Base-by-base conservation (phyloP, 352 stramenopile genomes). In the Phytophthora gonapodyides region DNA sequence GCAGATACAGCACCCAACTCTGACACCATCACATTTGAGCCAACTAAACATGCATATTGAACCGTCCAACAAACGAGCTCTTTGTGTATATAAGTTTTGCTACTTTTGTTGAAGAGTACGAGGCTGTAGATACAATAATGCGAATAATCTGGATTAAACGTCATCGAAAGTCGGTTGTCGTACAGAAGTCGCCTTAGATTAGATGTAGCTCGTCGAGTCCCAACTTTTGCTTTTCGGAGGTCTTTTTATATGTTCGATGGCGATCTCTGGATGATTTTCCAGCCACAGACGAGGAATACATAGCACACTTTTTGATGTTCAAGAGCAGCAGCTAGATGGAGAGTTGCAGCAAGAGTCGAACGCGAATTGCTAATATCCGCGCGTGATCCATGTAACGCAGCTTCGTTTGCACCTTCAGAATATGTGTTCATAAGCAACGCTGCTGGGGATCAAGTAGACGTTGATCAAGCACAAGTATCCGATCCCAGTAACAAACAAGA, bases 191-290 rank as follows among this genome's bases (percentile, higher is more conserved):
- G 6, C 42, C 42, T 10, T 35, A 1, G 19, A 49, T 49, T 1
- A 1, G 10, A 36, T 24, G 19, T 10, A 24, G 34, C 19, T n/a
- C 19, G 5, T 11, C 10, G 11, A 49, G 37, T 16, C 19, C 42
- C 12, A 35, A 49, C 21, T 49, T 49, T 35, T 49, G 42, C 37
- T 49, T 35, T 35, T 34, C 42, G 7, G 42, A 49, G 5, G 8
- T 35, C 1, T 47, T 47, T 30, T 33, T 49, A 9, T 35, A 49
- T 13, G 42, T 49, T 6, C 42, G 21, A 17, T 49, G 42, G 42
- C 38, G 38, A 17, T 5, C 3, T 11, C 7, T 44, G 15, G n/a
- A 9, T 6, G n/a, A 44, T 19, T 19, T 44, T 10, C 38, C 38
- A 44, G 38, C 6, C 10, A 44, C 2, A 10, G 38, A 44, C 15